Base-by-base conservation (phyloP, 371 early-diverging fungal genomes). In the Mucor racemosus region DNA sequence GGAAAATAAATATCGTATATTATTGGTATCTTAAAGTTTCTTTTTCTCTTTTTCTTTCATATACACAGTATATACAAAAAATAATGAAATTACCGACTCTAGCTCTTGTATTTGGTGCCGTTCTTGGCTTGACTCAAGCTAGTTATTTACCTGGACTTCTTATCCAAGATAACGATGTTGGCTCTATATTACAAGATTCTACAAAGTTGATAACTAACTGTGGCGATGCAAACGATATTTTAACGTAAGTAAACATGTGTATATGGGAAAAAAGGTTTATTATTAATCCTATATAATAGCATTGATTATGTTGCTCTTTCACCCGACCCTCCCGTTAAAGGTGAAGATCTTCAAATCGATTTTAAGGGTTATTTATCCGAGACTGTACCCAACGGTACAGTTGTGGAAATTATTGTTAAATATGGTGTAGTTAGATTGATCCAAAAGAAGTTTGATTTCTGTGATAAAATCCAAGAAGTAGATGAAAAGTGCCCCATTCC, bases 321-420 rank as follows among this genome's bases (percentile, higher is more conserved):
- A 14, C 91, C 91, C 39, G 88, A 89, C 64, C 87, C 88, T 4
- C 88, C 88, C 4, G 64, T 70, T 0, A 79, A 72, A 68, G 91
- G 90, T 7, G 33, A 86, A 58, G 59, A 58, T 34, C 79, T 88
- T 9, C 60, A 59, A 7, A 81, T 91, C 41, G 80, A 82, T 15
- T 87, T 84, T 46, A 81, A 76, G 57, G 91, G 89, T 7, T 60
- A 36, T 48, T 77, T 88, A 21, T 50, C 62, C 4, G 81, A 84
- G 60, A 65, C 62, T 14, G 78, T 90, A n/a, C 77, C 73, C 14
- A 62, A 86, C 11, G 89, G 90, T 7, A 82, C 88, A 9, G 60
- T 36, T 7, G 81, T 81, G 41, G 64, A 80, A 8, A 53, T 90
- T 33, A 42, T 74, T 14, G 86, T 86, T 67, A 84, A 88, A 69